Base-by-base conservation (phyloP, 257 asterid species). In the Paulownia fortunei region DNA sequence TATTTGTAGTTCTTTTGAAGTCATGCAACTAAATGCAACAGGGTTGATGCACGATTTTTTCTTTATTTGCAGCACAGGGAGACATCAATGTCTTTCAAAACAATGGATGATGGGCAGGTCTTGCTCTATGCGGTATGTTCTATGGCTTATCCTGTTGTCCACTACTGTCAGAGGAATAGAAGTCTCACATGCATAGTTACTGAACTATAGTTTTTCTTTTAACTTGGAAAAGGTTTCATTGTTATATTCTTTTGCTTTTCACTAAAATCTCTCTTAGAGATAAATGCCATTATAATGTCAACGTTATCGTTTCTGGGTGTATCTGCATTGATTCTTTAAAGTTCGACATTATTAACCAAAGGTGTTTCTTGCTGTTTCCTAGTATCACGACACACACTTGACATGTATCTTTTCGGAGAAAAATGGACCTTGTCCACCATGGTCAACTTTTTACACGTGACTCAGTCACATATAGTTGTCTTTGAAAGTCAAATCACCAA, bases 81-180 rank as follows among this genome's bases (percentile, higher is more conserved):
- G 84, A 87, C 97, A 47, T 87, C 99, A 66, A 89, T 95, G 98
- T 95, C 99, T 72, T 95, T 95, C 91, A 95, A 95, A 86, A 95
- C 99, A 79, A 93, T 95, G 96, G 99, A 92, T 81, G 99, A 95
- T 77, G 99, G 99, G 46, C 97, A 89, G 74, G 98, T 95, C 81
- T 82, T 89, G 71, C 97, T 95, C 16, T 95, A 93, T 82, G 96
- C 97, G 88, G 99, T 95, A 91, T 80, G 99, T 81, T 76, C 73
- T 68, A 39, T 34, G 55, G 64, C 73, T 74, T 72, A 30, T 68
- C 34, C 37, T 32, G 59, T 73, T 46, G 41, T 59, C 46, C 49
- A 74, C 62, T 67, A 34, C 34, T 47, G 32, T 67, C 55, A 41
- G 41, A 39, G 58, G 19, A 70, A 49, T 69, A 21, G 56, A 71